Percentiles rank a stretch among this genome's conserved stretches.
Conservation (phyloP, 768 basidiomycete genomes). For the Leccinum variicolor region DNA sequence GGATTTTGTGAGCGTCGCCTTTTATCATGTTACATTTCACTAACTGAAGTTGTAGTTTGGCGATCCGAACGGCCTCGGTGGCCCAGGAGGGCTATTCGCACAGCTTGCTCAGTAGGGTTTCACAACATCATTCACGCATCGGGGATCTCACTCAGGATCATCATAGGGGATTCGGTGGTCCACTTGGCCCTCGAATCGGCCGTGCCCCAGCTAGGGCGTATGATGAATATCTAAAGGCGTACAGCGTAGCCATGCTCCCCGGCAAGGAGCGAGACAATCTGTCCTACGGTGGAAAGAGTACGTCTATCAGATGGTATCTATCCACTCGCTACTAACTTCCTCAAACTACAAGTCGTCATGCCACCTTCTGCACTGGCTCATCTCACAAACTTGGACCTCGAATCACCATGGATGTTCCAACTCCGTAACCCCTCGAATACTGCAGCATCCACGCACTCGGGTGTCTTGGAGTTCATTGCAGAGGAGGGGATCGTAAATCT, state of each 20-base stretch:
- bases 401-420: constrained; percentile 94
- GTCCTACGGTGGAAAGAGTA: constrained; percentile 96
- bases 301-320: constrained; percentile 36
- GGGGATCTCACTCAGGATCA: constrained; percentile 16
- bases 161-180: constrained; percentile 51
- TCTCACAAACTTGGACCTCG: constrained; percentile 82
- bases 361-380: constrained; percentile 92
- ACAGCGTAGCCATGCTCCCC: constrained; percentile 92
- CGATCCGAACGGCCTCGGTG: constrained; percentile 33
- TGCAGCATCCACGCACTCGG: constrained; percentile 87
- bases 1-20: constrained; percentile 35
- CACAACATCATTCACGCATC: not conserved
- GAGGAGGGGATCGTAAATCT: constrained; percentile 94
- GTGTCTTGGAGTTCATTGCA: constrained; percentile 98
- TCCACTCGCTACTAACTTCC: constrained; percentile 7
- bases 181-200: constrained; percentile 43
- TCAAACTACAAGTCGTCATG: constrained; percentile 75
- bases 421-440: constrained; percentile 85
- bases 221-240: constrained; percentile 92
- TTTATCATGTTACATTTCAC: not conserved
- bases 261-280: constrained; percentile 85
- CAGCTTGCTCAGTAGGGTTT: constrained; percentile 59
- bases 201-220: constrained; percentile 68
- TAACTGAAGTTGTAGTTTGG: constrained; percentile 33
- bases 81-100: constrained; percentile 59